Conservation (phyloP, 306 rosid genomes). For the Echinosophora koreensis region DNA sequence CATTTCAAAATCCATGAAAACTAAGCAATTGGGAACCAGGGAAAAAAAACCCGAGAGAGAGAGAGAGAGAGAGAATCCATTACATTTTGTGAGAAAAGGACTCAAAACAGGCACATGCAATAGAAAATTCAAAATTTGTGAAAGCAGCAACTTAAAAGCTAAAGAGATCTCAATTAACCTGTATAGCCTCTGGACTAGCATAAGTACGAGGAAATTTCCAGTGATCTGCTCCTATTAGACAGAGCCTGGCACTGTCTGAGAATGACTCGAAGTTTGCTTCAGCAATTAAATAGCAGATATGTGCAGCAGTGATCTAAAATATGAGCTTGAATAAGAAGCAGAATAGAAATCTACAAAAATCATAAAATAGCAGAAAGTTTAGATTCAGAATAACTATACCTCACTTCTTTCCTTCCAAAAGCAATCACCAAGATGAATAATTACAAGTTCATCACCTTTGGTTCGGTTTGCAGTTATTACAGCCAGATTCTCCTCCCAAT, state of each 20-base stretch:
- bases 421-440: conserved; percentile 91
- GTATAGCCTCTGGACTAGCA: conserved; percentile 95
- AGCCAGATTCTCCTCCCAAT: conserved; percentile 93
- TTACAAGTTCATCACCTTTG: conserved; percentile 90
- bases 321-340: conserved; percentile 43
- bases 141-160: conserved; percentile 28
- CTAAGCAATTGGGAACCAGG: conserved; percentile 4
- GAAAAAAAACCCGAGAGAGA: not conserved
- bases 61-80: not conserved
- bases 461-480: conserved; percentile 94
- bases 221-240: conserved; percentile 97
- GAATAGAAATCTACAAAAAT: not conserved
- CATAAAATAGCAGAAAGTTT: not conserved
- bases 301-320: conserved; percentile 89
- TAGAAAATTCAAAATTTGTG: conserved; percentile 32
- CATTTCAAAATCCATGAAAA: conserved; percentile 19
- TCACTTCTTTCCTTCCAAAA: conserved; percentile 92
- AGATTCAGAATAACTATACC: conserved; percentile 54
- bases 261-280: conserved; percentile 91
- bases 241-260: conserved; percentile 87
- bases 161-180: conserved; percentile 61
- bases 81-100: conserved; percentile 18
- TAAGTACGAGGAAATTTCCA: conserved; percentile 92
- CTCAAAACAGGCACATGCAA: conserved; percentile 28
- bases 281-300: conserved; percentile 94